Evolutionary conservation across 177 flowering plant genomes (phyloP), one percentile per base, ranked within the genome.

Genomic region (Vitis hybrid): DNA sequence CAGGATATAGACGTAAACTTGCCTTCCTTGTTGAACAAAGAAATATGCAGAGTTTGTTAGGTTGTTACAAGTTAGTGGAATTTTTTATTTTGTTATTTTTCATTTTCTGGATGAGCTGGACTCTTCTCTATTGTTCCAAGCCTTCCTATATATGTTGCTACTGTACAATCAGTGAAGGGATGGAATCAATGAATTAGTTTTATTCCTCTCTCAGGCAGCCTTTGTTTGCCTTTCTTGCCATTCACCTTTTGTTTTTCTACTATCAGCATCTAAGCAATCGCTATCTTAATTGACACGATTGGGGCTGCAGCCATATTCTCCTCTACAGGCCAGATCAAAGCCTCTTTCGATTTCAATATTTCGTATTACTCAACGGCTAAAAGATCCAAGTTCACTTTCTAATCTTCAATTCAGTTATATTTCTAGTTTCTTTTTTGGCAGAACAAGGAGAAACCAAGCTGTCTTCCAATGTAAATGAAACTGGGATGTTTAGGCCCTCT

Each of bases 261-360:
- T 18, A 18, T 18, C 18, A 18, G 18, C 18, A 18, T 18, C 24
- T 21, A 21, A 1, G 87, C 89, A 2, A 82, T 83, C 1, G 78
- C 86, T 6, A 74, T 80, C 3, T 54, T 84, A 17, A 73, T 84
- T 2, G 89, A 86, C 66, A 27, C 11, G 10, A 35, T 81, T 3
- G 83, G 84, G 3, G 80, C 75, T 24, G 64, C 75, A 2, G 82
- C 84, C 8, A 56, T 75, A 14, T 65, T 4, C 56, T 60, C 85
- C 48, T 2, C 2, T 14, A 58, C 10, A 8, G 79, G 74, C 15
- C 46, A 55, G 10, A 6, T 65, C 73, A 59, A 54, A 19, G 66
- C 60, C 4, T 54, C 81, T 35, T 54, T 81, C 52, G 73, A 73
- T 14, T 73, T 73, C 74, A 69, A 4, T 60, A 66, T 76, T 14